Conservation (phyloP, 768 basidiomycete species). For the Gloeostereum incarnatum region DNA sequence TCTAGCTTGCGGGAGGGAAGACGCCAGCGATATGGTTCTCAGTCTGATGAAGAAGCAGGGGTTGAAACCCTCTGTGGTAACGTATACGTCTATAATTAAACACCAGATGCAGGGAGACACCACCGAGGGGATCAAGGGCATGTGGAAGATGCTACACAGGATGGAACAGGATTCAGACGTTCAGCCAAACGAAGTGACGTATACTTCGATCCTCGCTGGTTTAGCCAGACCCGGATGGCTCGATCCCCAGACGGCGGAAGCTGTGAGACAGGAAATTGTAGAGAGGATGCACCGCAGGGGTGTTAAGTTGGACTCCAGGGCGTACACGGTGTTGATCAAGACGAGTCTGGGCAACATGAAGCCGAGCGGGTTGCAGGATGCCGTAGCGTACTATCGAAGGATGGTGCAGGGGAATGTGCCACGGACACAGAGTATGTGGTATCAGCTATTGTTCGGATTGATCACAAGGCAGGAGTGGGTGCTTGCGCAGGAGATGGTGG, state of each 20-base stretch:
- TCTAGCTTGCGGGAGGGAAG: slow-evolving; percentile 54
- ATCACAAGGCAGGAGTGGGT: slow-evolving; percentile 47
- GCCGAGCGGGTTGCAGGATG: slow-evolving; percentile 41
- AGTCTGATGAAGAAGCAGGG: slow-evolving; percentile 70
- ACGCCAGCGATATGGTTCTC: slow-evolving; percentile 58
- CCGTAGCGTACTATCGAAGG: slow-evolving; percentile 49
- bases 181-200: slow-evolving; percentile 71
- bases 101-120: slow-evolving; percentile 54
- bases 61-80: slow-evolving; percentile 63
- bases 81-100: slow-evolving; percentile 75
- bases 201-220: slow-evolving; percentile 70
- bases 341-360: slow-evolving; percentile 48
- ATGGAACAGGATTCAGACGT: slow-evolving; percentile 58
- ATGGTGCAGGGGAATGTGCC: slow-evolving; percentile 42
- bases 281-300: slow-evolving; percentile 47
- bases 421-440: slow-evolving; percentile 63
- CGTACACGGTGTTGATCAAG: slow-evolving; percentile 73
- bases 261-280: slow-evolving; percentile 40
- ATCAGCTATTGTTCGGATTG: slow-evolving; percentile 63
- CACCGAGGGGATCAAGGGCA: slow-evolving; percentile 45
- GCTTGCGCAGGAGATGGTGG: slow-evolving; percentile 49
- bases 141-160: slow-evolving; percentile 56
- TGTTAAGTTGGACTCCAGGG: slow-evolving; percentile 47
- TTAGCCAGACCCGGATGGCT: slow-evolving; percentile 55
- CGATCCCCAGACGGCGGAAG: slow-evolving; percentile 29